Conservation (phyloP, 202 grass and related monocot species). For the Setaria viridis region DNA sequence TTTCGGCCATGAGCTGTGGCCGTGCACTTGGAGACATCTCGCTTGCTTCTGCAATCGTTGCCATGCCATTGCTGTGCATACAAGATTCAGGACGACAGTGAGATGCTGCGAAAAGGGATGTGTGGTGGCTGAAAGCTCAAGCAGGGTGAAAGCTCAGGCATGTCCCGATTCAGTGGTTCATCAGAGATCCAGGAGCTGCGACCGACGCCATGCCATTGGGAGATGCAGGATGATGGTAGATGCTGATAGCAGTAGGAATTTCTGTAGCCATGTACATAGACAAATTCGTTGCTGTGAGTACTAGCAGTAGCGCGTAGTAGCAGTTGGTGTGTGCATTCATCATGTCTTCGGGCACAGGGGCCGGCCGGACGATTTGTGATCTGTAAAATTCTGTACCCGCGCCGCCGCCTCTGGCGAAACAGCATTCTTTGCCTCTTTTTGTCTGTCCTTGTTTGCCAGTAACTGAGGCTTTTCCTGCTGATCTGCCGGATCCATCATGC, state of each 20-base stretch:
- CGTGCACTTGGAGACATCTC: not conserved
- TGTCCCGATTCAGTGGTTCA: not conserved
- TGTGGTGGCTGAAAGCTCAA: not conserved
- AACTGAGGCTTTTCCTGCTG: constrained; percentile 23
- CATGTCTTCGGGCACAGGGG: not conserved
- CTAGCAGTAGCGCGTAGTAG: constrained; percentile 1
- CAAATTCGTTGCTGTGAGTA: constrained; percentile 40
- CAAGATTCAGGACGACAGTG: not conserved
- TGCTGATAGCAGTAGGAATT: constrained; percentile 15
- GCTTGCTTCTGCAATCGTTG: not conserved
- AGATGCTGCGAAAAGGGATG: not conserved
- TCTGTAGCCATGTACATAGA: constrained; percentile 35
- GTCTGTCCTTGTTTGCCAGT: constrained; percentile 32
- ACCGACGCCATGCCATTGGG: not conserved
- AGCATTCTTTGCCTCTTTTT: constrained; percentile 34
- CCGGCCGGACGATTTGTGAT: constrained; percentile 20
- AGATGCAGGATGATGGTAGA: constrained; percentile 28
- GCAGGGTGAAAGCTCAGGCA: not conserved
- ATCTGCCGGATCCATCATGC: constrained; percentile 10
- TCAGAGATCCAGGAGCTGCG: not conserved
- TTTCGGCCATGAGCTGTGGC: not conserved
- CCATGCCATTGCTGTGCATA: constrained; percentile 19
- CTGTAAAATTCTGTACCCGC: not conserved
- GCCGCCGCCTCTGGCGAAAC: not conserved
- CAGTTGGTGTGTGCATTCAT: constrained; percentile 39